phyloP scores from a whole-genome alignment of 2,329 filamentous ascomycete species.

The Graphilbum sp. region DNA sequence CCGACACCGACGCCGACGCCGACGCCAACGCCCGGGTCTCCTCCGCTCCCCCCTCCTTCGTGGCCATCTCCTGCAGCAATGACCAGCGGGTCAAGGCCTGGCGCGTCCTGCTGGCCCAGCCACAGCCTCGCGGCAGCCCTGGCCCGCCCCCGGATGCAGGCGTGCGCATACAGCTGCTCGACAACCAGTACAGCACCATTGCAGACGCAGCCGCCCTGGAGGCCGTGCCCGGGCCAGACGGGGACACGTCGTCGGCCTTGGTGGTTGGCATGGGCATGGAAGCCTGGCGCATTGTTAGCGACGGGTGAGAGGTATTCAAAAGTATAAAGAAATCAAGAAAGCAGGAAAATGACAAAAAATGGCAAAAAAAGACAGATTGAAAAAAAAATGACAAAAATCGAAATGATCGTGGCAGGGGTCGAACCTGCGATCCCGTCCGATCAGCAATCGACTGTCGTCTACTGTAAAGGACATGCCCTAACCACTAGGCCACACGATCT shows the following conservation, averaged over 20 bases:
- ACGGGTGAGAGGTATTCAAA: neutral
- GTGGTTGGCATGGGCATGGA: conserved; percentile 31
- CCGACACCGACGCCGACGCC: neutral
- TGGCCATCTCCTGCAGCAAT: conserved; percentile 27
- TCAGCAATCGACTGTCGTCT: conserved; percentile 2
- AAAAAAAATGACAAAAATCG: conserved; percentile 1
- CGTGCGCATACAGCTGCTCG: conserved; percentile 22
- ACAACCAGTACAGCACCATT: conserved; percentile 38
- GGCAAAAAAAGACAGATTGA: neutral
- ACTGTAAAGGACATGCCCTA: conserved; percentile 14
- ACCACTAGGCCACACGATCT: conserved; percentile 14
- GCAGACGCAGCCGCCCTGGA: conserved; percentile 41
- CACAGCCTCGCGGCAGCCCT: neutral
- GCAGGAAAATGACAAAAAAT: neutral
- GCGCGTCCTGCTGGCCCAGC: conserved; percentile 16
- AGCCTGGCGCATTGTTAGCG: conserved; percentile 19
- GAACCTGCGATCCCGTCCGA: conserved; percentile 14
- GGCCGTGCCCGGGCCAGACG: conserved; percentile 12
- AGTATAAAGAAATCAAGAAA: neutral
- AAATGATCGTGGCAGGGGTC: conserved; percentile 13
- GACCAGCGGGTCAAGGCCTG: conserved; percentile 45
- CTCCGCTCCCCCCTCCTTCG: conserved; percentile 2
- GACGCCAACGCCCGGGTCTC: conserved; percentile 6
- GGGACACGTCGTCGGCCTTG: conserved; percentile 12
- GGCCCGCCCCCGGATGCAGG: neutral